Evolutionary conservation across 768 basidiomycete species (phyloP).

Genomic region (Xerocomellus chrysenteron): DNA sequence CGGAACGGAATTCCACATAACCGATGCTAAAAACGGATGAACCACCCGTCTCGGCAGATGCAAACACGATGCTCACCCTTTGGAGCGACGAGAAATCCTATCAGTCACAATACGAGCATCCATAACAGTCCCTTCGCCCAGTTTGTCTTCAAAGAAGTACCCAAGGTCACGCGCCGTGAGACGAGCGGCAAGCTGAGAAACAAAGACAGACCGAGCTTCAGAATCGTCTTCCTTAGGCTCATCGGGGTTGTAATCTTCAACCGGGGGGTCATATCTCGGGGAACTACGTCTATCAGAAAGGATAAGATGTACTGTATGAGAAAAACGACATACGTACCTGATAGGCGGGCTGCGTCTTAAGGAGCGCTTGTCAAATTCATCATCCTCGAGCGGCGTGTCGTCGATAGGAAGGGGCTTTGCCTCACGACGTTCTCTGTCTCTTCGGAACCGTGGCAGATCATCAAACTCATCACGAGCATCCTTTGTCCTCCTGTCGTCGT

Average conservation of each 20-base stretch:
- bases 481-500: conserved; percentile 46
- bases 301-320: conserved; percentile 6
- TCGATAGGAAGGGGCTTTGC: conserved; percentile 41
- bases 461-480: conserved; percentile 62
- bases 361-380: conserved; percentile 37
- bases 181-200: conserved; percentile 95
- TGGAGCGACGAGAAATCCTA: conserved; percentile 91
- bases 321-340: conserved; percentile 36
- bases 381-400: conserved; percentile 38
- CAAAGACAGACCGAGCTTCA: conserved; percentile 97
- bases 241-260: conserved; percentile 76
- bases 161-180: conserved; percentile 96
- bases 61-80: conserved; percentile 64
- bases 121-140: conserved; percentile 91
- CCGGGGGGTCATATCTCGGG: conserved; percentile 64
- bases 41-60: not conserved
- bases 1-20: conserved; percentile 93
- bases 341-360: conserved; percentile 38
- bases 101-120: conserved; percentile 97
- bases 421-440: conserved; percentile 43
- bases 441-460: conserved; percentile 46
- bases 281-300: conserved; percentile 56
- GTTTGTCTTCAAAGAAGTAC: conserved; percentile 97
- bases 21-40: conserved; percentile 68
- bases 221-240: conserved; percentile 95